These are phyloP conservation scores for Fusarium subglutinans DNA, from an alignment of 2,329 filamentous ascomycete genomes.

Conservation along the genomic window DNA sequence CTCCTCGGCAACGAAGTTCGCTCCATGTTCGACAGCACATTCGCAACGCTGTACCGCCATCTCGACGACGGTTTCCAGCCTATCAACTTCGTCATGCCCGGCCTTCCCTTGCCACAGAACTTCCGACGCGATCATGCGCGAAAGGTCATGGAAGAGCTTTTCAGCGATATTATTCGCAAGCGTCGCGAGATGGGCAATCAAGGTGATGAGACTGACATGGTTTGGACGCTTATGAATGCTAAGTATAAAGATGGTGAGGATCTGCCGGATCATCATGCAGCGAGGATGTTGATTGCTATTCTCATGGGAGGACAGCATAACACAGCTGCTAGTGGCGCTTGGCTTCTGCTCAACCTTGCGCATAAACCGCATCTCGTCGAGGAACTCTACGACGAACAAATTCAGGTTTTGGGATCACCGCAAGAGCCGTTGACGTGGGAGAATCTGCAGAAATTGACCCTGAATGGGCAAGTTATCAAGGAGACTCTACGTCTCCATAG, in stretches of 20 bases:
- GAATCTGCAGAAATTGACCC: slow-evolving; percentile 76
- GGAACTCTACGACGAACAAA: slow-evolving; percentile 83
- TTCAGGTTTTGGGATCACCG: slow-evolving; percentile 74
- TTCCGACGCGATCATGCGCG: slow-evolving; percentile 81
- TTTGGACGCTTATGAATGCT: slow-evolving; percentile 87
- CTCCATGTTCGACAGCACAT: slow-evolving; percentile 78
- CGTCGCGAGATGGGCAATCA: slow-evolving; percentile 64
- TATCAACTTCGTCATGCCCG: slow-evolving; percentile 88
- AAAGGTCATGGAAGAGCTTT: slow-evolving; percentile 79
- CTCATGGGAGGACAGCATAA: slow-evolving; percentile 93
- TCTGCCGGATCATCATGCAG: slow-evolving; percentile 82
- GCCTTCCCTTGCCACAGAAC: slow-evolving; percentile 87
- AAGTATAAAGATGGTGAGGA: slow-evolving; percentile 81
- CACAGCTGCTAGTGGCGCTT: slow-evolving; percentile 82
- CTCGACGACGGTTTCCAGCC: slow-evolving; percentile 89
- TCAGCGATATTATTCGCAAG: slow-evolving; percentile 80
- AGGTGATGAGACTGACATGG: slow-evolving; percentile 76
- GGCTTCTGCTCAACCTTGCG: slow-evolving; percentile 86
- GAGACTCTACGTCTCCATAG: slow-evolving; percentile 91
- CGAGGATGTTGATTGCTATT: slow-evolving; percentile 91
- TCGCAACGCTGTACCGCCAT: slow-evolving; percentile 85
- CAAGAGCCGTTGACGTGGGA: slow-evolving; percentile 80
- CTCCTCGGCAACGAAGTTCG: slow-evolving; percentile 87
- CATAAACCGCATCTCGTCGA: slow-evolving; percentile 79
- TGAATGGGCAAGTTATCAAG: slow-evolving; percentile 86